Percentiles rank a stretch among this genome's conserved stretches.
Evolutionary conservation across 176 grass and related monocot genomes (phyloP).

Genomic region (Rhynchospora pubera): DNA sequence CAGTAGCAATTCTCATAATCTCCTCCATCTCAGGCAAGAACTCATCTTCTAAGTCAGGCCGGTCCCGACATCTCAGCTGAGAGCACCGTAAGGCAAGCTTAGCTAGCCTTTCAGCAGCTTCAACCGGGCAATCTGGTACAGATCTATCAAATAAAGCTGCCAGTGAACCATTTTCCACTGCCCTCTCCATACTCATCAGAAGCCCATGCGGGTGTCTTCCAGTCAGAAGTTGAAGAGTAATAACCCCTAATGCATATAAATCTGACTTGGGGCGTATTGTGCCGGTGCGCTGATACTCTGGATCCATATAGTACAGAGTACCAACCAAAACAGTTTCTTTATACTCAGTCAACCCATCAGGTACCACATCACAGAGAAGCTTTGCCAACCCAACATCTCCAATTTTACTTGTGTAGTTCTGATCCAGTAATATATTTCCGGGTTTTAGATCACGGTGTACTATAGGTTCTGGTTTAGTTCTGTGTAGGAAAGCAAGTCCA

Average conservation of each 20-base stretch:
- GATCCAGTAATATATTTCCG: constrained; percentile 81
- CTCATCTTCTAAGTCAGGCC: constrained; percentile 55
- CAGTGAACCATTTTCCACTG: constrained; percentile 36
- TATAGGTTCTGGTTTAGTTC: constrained; percentile 69
- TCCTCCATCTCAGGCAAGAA: constrained; percentile 70
- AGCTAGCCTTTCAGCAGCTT: constrained; percentile 56
- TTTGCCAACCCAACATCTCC: constrained; percentile 81
- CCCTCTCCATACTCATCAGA: constrained; percentile 35
- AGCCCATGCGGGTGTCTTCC: constrained; percentile 60
- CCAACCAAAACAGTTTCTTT: constrained; percentile 71
- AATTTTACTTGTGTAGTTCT: constrained; percentile 79
- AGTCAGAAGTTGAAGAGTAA: constrained; percentile 68
- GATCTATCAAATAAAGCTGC: constrained; percentile 40
- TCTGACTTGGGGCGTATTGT: constrained; percentile 87
- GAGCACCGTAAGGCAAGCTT: constrained; percentile 61
- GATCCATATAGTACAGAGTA: constrained; percentile 87
- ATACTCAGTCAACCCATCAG: constrained; percentile 82
- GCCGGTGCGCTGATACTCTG: constrained; percentile 86
- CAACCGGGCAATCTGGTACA: constrained; percentile 54
- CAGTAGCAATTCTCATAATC: constrained; percentile 43
- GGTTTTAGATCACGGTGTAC: constrained; percentile 95
- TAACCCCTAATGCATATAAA: constrained; percentile 67
- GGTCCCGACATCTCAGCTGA: constrained; percentile 55
- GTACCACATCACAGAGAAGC: constrained; percentile 59
- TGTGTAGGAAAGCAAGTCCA: constrained; percentile 76